A percentile compares a stretch with the other conserved stretches of the same genome.
Evolutionary conservation across 352 stramenopile species (phyloP).

Genomic region (Hyphochytrium catenoides): DNA sequence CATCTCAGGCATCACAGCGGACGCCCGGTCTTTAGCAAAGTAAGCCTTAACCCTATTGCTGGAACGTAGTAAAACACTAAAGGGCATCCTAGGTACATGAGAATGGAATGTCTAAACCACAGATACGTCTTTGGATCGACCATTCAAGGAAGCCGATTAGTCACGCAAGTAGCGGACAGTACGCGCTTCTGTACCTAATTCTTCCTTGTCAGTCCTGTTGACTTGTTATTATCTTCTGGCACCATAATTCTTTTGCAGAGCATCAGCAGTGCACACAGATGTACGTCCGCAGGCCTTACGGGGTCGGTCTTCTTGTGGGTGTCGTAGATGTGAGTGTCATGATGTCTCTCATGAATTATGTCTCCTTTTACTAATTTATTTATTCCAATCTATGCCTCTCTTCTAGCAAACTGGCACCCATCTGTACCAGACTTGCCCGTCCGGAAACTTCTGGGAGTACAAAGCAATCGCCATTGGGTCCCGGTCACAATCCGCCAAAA

Average conservation of each 20-base stretch:
- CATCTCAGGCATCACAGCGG: conserved; percentile 90
- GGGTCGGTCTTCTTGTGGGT: conserved; percentile 88
- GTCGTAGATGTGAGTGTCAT: conserved; percentile 40
- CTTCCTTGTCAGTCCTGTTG: not conserved
- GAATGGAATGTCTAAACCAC: conserved; percentile 96
- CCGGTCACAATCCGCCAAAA: conserved; percentile 85
- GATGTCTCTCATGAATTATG: conserved; percentile 3
- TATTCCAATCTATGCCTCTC: not conserved
- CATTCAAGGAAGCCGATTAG: conserved; percentile 78
- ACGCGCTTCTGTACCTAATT: conserved; percentile 3
- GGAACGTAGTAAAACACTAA: not conserved
- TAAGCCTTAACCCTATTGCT: conserved; percentile 4
- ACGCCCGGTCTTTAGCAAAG: conserved; percentile 78
- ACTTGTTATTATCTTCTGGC: not conserved
- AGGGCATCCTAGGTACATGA: conserved; percentile 51
- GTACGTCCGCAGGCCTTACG: conserved; percentile 94
- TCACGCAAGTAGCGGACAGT: conserved; percentile 88
- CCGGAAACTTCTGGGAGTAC: conserved; percentile 97
- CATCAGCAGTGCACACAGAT: conserved; percentile 97
- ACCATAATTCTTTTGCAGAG: conserved; percentile 22
- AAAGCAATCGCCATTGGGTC: conserved; percentile 92
- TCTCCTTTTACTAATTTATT: conserved; percentile 3
- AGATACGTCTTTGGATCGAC: conserved; percentile 94
- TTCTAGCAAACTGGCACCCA: conserved; percentile 83
- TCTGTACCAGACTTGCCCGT: conserved; percentile 94